Base-by-base conservation (phyloP, 1,284 basidiomycete species). In the Leccinum subfulvum region DNA sequence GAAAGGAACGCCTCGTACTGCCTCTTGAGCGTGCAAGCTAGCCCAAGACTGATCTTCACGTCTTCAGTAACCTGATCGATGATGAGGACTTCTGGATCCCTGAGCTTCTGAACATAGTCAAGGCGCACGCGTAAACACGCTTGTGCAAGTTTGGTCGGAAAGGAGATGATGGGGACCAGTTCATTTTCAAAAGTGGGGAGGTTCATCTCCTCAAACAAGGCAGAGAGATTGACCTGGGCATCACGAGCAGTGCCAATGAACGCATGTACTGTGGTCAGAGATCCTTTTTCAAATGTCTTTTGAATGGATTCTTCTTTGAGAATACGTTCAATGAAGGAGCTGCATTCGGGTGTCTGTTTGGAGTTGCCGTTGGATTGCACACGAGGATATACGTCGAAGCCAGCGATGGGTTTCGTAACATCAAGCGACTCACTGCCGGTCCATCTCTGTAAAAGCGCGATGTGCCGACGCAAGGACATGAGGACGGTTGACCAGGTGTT, bases 51-150 rank as follows among this genome's bases (percentile, higher is more conserved):
- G 59, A 97, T 84, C 70, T 97, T 91, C 66, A 99, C 83, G 74
- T 98, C 96, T 70, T 97, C 95, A 16, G 91, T 91, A 81, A 98
- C 92, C 75, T 98, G 96, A 76, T 99, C 95, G 68, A 99, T 92
- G 64, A 98, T 93, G 65, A 97, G 84, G 60, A 93, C 82, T 71
- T 94, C 87, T 26, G 94, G 95, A 66, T 97, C 94, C 70, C 87
- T 88, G 64, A 99, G 84, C 71, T 95, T 95, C 72, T 89, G 86
- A 4, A 95, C 94, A 65, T 97, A 97, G 65, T 95, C 92, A 35
- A 99, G 84, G 47, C 95, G 91, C 30, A 97, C 88, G 58, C 90
- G 91, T 61, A 99, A 82, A 53, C 91, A 90, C 57, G 96, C 96
- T 73, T 98, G 92, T 30, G 96, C 93, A 56, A 99, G 89, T 68